Conservation (phyloP, 768 basidiomycete genomes). For the Asterophora parasitica region DNA sequence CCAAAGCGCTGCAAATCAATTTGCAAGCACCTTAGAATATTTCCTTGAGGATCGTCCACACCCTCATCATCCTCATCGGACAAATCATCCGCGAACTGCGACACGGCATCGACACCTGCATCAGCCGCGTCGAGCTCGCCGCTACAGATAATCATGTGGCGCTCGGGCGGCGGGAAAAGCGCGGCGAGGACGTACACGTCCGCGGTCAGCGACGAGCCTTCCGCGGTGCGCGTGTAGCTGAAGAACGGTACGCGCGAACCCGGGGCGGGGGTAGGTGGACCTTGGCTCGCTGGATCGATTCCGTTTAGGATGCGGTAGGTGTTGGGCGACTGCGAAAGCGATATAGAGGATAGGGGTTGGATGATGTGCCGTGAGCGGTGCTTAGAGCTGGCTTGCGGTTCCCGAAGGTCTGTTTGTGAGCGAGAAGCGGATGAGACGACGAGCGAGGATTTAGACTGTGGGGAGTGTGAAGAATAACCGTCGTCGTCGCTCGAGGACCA, state of each 20-base stretch:
- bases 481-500: conserved; percentile 41
- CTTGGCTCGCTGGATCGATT: conserved; percentile 7
- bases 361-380: conserved; percentile 34
- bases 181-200: conserved; percentile 62
- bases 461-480: conserved; percentile 60
- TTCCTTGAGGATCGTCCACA: conserved; percentile 25
- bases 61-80: conserved; percentile 28
- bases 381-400: conserved; percentile 24
- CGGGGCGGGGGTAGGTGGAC: neutral
- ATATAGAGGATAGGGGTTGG: conserved; percentile 28
- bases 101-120: conserved; percentile 22
- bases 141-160: conserved; percentile 71
- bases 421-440: conserved; percentile 34
- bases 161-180: conserved; percentile 65
- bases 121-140: conserved; percentile 62
- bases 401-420: conserved; percentile 39
- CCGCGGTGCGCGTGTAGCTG: conserved; percentile 71
- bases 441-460: conserved; percentile 32
- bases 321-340: conserved; percentile 24
- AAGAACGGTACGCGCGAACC: conserved; percentile 59
- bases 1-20: conserved; percentile 72
- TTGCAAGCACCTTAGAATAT: conserved; percentile 62
- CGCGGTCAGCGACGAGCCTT: conserved; percentile 74
- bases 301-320: neutral
- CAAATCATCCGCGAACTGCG: conserved; percentile 30